Evolutionary conservation across 148 eudicot species (phyloP).

Genomic region (Pharnaceum exiguum): DNA sequence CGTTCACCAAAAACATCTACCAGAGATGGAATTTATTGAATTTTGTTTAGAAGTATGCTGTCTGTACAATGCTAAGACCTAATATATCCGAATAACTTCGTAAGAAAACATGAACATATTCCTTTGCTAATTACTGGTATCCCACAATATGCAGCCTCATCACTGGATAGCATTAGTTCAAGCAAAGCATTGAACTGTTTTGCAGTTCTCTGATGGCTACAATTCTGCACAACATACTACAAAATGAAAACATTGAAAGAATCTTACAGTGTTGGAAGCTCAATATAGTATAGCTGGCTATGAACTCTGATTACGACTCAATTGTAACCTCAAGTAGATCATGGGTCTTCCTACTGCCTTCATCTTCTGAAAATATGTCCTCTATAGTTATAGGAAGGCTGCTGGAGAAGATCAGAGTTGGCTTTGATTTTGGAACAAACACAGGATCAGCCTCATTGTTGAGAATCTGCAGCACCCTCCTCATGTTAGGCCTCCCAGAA

Average conservation of each 20-base stretch:
- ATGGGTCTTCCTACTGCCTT: conserved; percentile 8
- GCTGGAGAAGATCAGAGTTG: conserved; percentile 50
- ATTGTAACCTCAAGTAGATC: conserved; percentile 30
- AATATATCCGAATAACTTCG: not conserved
- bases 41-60: not conserved
- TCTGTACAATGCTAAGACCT: conserved; percentile 6
- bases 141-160: not conserved
- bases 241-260: conserved; percentile 1
- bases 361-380: conserved; percentile 60
- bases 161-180: conserved; percentile 2
- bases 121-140: not conserved
- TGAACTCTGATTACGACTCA: conserved; percentile 8
- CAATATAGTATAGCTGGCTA: conserved; percentile 4
- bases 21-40: no score
- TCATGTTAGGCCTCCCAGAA: conserved; percentile 64
- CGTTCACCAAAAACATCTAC: no score
- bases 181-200: conserved; percentile 13
- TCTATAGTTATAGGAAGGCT: conserved; percentile 53
- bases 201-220: not conserved
- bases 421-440: conserved; percentile 57
- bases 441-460: conserved; percentile 43
- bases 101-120: not conserved
- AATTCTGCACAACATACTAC: not conserved
- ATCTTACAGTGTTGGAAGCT: not conserved
- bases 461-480: conserved; percentile 72